Conservation (phyloP, 2,329 filamentous ascomycete genomes). For the Trichoderma koningii region DNA sequence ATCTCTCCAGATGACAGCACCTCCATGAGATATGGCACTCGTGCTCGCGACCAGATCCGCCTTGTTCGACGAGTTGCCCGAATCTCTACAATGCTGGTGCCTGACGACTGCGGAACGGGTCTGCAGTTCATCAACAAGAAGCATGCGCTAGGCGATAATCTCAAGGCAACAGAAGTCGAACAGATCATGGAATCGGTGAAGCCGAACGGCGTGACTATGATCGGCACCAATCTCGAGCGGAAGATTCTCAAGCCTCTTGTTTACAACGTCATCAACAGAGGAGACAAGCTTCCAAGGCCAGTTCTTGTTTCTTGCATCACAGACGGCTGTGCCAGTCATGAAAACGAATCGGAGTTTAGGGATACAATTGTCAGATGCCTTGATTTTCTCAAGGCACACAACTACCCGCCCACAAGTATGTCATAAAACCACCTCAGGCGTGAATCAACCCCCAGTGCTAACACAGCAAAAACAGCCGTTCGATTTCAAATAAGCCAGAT, state of each 20-base stretch:
- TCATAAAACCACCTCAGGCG: not conserved
- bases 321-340: conserved; percentile 14
- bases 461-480: not conserved
- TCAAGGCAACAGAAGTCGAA: not conserved
- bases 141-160: not conserved
- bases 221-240: conserved; percentile 8
- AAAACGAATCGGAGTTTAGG: not conserved
- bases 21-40: conserved; percentile 15
- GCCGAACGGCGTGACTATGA: conserved; percentile 7
- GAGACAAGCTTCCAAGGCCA: not conserved
- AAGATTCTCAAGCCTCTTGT: conserved; percentile 24
- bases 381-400: not conserved
- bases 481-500: conserved; percentile 24
- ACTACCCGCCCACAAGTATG: not conserved
- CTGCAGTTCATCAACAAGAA: conserved; percentile 21
- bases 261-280: conserved; percentile 1
- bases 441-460: not conserved
- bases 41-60: conserved; percentile 5
- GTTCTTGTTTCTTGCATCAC: conserved; percentile 24
- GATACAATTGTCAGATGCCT: conserved; percentile 5
- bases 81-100: conserved; percentile 18
- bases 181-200: not conserved
- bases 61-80: conserved; percentile 9
- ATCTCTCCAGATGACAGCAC: conserved; percentile 14
- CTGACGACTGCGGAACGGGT: conserved; percentile 1